Conservation (phyloP, 2,329 filamentous ascomycete genomes). For the Alternaria atra region DNA sequence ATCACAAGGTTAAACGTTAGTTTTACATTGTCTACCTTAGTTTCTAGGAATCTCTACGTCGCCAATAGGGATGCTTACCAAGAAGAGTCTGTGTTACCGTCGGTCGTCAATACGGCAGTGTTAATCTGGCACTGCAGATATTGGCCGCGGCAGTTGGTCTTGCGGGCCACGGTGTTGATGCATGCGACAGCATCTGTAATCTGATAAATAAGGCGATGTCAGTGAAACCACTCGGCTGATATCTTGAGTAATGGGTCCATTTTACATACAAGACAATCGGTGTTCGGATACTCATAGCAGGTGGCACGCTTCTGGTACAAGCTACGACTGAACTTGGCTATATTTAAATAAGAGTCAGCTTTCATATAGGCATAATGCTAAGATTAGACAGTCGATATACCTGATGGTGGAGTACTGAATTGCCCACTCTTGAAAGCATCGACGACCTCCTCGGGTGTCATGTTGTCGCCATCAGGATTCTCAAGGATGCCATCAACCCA, state of each 20-base stretch:
- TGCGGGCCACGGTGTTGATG: slow-evolving; percentile 22
- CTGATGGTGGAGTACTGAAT: slow-evolving; percentile 18
- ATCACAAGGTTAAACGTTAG: neutral
- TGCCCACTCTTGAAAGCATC: slow-evolving; percentile 17
- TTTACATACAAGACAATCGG: slow-evolving; percentile 16
- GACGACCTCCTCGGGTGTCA: slow-evolving; percentile 23
- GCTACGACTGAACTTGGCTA: slow-evolving; percentile 17
- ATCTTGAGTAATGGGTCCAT: neutral
- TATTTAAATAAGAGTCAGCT: slow-evolving; percentile 10
- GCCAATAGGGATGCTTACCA: slow-evolving; percentile 15
- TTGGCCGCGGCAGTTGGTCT: slow-evolving; percentile 7
- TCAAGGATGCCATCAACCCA: slow-evolving; percentile 24
- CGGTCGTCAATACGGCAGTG: slow-evolving; percentile 15
- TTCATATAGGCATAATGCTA: slow-evolving; percentile 1
- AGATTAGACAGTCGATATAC: slow-evolving; percentile 7
- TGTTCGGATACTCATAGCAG: slow-evolving; percentile 14
- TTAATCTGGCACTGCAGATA: slow-evolving; percentile 20
- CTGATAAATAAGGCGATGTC: slow-evolving; percentile 11
- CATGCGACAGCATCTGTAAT: slow-evolving; percentile 23
- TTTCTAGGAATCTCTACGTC: neutral
- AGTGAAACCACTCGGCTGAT: slow-evolving; percentile 4
- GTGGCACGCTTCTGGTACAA: slow-evolving; percentile 19
- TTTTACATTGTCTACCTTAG: neutral
- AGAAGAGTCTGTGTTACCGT: slow-evolving; percentile 14
- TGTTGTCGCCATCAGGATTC: slow-evolving; percentile 21